A percentile compares a stretch with the other conserved stretches of the same genome.
Conservation (phyloP, 768 basidiomycete genomes). For the Russula lepida region DNA sequence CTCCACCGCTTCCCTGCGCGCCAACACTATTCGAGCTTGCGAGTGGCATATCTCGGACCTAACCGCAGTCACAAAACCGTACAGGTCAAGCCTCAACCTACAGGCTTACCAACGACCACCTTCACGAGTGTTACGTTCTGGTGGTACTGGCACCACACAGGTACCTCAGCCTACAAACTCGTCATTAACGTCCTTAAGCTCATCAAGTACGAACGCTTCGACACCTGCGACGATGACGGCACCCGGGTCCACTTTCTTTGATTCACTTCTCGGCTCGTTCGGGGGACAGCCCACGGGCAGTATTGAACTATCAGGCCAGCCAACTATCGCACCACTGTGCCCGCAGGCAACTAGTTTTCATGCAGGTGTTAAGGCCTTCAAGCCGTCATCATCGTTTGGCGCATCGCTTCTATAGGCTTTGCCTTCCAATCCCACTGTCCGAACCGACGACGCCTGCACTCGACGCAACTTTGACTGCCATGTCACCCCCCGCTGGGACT, state of each 20-base stretch:
- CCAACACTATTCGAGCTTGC: slow-evolving; percentile 83
- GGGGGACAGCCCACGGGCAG: no score
- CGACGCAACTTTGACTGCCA: slow-evolving; percentile 24
- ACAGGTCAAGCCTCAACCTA: no score
- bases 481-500: background rate
- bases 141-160: no score
- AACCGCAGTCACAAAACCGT: no score
- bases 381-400: slow-evolving; percentile 46
- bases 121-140: no score
- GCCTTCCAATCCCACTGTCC: slow-evolving; percentile 68
- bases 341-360: slow-evolving; percentile 42
- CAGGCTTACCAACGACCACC: no score
- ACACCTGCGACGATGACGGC: slow-evolving; percentile 28
- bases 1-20: slow-evolving; percentile 60
- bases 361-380: slow-evolving; percentile 42
- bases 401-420: slow-evolving; percentile 41
- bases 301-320: slow-evolving; percentile 26
- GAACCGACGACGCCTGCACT: no score
- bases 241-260: slow-evolving; percentile 39
- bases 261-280: no score
- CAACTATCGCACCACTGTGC: slow-evolving; percentile 25
- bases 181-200: no score
- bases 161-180: slow-evolving; percentile 17
- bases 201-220: no score
- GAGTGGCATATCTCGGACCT: no score